phyloP scores from a whole-genome alignment of 2,329 filamentous ascomycete genomes.

The Fusarium cicatricum region DNA sequence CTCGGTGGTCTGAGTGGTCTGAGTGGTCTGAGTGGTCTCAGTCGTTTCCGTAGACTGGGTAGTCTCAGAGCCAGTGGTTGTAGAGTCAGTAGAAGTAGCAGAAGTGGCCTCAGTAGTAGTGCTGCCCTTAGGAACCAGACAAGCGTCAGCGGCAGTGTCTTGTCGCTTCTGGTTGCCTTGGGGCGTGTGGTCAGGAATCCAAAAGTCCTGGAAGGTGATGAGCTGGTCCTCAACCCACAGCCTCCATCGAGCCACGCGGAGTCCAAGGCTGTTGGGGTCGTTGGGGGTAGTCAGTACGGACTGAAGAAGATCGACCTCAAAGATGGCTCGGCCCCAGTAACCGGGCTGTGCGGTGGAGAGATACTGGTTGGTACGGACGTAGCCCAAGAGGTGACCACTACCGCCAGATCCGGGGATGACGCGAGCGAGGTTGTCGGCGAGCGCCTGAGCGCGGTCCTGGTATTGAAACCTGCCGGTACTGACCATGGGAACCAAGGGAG shows the following conservation, averaged over 20 bases:
- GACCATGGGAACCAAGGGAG: not conserved
- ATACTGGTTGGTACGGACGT: constrained; percentile 5
- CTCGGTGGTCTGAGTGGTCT: not conserved
- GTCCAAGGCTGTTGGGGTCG: not conserved
- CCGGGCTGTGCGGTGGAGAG: constrained; percentile 4
- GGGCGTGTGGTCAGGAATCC: not conserved
- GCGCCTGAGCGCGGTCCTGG: constrained; percentile 12
- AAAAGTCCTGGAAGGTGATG: constrained; percentile 23
- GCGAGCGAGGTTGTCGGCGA: not conserved
- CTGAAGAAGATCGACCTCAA: constrained; percentile 24
- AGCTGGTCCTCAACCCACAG: constrained; percentile 33
- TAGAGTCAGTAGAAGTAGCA: not conserved
- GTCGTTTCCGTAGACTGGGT: not conserved
- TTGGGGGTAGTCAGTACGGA: not conserved
- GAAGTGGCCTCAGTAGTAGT: not conserved
- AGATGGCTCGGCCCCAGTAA: constrained; percentile 14
- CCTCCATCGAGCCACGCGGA: constrained; percentile 24
- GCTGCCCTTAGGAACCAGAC: constrained; percentile 10
- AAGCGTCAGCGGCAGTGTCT: constrained; percentile 3
- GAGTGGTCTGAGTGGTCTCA: not conserved
- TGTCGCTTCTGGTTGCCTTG: constrained; percentile 10
- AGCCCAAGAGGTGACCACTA: constrained; percentile 9
- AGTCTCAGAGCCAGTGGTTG: not conserved
- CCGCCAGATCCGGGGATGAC: constrained; percentile 22
- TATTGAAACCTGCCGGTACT: constrained; percentile 9